Evolutionary conservation across 202 grass and related monocot genomes (phyloP), one percentile per base, ranked within the genome.

Genomic region (Brachypodium distachyon): DNA sequence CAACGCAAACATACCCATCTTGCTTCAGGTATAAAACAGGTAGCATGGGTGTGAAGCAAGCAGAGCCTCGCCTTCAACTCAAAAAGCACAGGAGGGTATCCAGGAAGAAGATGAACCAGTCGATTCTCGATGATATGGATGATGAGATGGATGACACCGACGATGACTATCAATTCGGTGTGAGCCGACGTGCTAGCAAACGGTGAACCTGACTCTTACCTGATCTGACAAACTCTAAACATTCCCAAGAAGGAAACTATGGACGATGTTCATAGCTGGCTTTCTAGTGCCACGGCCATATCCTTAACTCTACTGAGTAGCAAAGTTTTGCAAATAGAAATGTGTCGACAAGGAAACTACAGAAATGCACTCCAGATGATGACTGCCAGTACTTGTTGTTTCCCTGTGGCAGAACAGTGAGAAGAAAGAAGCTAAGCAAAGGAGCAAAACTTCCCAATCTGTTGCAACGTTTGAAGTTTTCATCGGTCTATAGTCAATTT

Each of bases 11-110:
- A 4, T 37, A 36, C 51, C 36, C 43, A 28, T 79, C 48, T 82
- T 41, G 69, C 55, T 86, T 46, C 73, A 98, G 95, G 87, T 94
- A 90, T 41, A 98, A 98, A 86, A 83, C 84, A n/a, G 89, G 91
- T 59, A 65, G 71, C 21, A 85, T 88, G 91, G 95, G 95, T 32
- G 69, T 92, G 31, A 94, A 92, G 73, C 91, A 98, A 88, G 89
- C 87, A 1, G 91, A 94, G 70, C 91, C 91, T 19, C 85, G 70
- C 22, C 89, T 98, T 78, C 79, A 98, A 46, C 87, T 70, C 36
- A 94, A 91, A 51, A 97, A 91, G 61, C 89, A 98, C 69, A 80
- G 91, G 61, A 92, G 89, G 48, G 77, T 98, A 14, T 98, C 95
- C 22, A 82, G 95, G 81, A 98, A 88, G 80, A 86, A 74, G 39